Evolutionary conservation across 768 basidiomycete genomes (phyloP).

Genomic region (Podaxis sp.): DNA sequence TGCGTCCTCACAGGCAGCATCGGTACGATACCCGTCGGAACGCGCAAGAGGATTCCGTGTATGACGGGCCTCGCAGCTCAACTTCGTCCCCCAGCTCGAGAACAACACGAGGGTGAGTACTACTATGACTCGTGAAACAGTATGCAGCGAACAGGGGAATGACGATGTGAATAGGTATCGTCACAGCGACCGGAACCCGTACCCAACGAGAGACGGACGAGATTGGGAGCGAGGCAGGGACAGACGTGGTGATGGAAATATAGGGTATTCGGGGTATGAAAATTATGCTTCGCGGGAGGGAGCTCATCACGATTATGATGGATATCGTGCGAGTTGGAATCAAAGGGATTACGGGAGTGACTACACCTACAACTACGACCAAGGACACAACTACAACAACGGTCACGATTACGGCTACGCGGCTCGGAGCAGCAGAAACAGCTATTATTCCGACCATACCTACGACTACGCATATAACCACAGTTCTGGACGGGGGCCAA

Average conservation of each 20-base stretch:
- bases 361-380: conserved; percentile 13
- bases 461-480: background rate
- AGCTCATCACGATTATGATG: background rate
- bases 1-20: conserved; percentile 7
- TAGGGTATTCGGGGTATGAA: background rate
- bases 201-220: background rate
- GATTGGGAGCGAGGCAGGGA: background rate
- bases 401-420: background rate
- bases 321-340: background rate
- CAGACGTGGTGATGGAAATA: background rate
- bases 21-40: background rate
- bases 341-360: background rate
- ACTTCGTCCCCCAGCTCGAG: background rate
- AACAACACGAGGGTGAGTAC: background rate
- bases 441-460: background rate
- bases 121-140: background rate
- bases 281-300: background rate
- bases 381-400: conserved; percentile 8
- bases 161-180: background rate
- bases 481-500: background rate
- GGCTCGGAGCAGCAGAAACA: background rate
- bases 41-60: background rate
- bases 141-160: background rate
- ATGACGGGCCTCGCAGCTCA: background rate
- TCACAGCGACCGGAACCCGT: background rate